Evolutionary conservation across 768 basidiomycete species (phyloP).

Genomic region (Boletus insuetus): DNA sequence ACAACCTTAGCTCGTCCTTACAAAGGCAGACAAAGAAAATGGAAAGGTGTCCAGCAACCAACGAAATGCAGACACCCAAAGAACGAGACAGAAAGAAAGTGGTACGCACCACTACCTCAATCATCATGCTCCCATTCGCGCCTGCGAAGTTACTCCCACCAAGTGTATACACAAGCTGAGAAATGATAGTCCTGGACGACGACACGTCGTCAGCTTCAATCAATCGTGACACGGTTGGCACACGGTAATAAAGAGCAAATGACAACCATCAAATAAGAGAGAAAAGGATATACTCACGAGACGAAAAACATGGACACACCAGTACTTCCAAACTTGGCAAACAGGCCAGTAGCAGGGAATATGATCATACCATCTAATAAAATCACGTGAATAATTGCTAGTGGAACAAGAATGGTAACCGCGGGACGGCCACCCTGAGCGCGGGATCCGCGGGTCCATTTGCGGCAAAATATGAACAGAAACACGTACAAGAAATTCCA

Average conservation of each 20-base stretch:
- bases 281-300: constrained; percentile 44
- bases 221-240: no score
- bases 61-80: background rate
- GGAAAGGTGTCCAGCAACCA: background rate
- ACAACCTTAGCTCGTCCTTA: background rate
- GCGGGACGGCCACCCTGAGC: background rate
- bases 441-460: background rate
- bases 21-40: background rate
- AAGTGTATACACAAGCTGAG: constrained; percentile 81
- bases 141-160: constrained; percentile 90
- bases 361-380: constrained; percentile 88
- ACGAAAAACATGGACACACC: constrained; percentile 97
- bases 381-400: constrained; percentile 1
- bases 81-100: background rate
- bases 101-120: constrained; percentile 84
- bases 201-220: background rate
- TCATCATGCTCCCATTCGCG: constrained; percentile 97
- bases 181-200: constrained; percentile 56
- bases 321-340: constrained; percentile 76
- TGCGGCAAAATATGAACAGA: background rate
- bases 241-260: constrained; percentile 4
- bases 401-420: background rate
- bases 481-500: constrained; percentile 79
- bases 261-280: background rate
- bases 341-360: constrained; percentile 82